phyloP scores from a whole-genome alignment of 2,329 filamentous ascomycete species.

The Fusarium graminum region DNA sequence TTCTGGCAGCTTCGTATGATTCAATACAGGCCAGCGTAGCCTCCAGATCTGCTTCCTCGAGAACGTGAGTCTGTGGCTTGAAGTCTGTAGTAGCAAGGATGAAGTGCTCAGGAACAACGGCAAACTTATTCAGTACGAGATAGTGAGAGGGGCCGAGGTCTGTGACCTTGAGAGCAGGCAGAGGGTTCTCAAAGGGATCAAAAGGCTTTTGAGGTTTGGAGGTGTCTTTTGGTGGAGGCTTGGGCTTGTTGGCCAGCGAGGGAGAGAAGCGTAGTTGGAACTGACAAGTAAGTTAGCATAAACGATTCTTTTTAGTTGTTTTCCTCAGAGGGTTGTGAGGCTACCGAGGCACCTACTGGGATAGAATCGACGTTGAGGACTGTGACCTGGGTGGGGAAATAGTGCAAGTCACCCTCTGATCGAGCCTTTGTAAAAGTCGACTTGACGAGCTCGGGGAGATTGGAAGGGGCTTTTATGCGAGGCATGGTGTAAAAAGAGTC shows the following conservation, averaged over 20 bases:
- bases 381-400: conserved; percentile 67
- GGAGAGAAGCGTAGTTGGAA: conserved; percentile 81
- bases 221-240: conserved; percentile 53
- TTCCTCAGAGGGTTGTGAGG: not conserved
- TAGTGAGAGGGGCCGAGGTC: conserved; percentile 67
- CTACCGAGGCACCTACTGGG: conserved; percentile 54
- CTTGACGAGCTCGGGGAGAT: conserved; percentile 66
- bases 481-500: conserved; percentile 51
- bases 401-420: conserved; percentile 63
- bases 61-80: conserved; percentile 72
- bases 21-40: conserved; percentile 72
- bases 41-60: conserved; percentile 71
- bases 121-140: conserved; percentile 81
- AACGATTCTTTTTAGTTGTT: accelerated
- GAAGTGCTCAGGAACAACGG: conserved; percentile 77
- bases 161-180: conserved; percentile 65
- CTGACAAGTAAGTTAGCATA: conserved; percentile 55
- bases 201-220: conserved; percentile 57
- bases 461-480: conserved; percentile 57
- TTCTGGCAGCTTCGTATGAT: conserved; percentile 60
- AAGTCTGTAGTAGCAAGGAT: conserved; percentile 76
- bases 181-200: conserved; percentile 75
- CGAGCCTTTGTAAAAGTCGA: conserved; percentile 63
- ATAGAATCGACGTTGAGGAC: conserved; percentile 60
- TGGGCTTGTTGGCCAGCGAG: conserved; percentile 75